Percentiles rank a stretch among this genome's conserved stretches.
Evolutionary conservation across 129 eudicot species (phyloP).

Genomic region (Deinandra increscens): DNA sequence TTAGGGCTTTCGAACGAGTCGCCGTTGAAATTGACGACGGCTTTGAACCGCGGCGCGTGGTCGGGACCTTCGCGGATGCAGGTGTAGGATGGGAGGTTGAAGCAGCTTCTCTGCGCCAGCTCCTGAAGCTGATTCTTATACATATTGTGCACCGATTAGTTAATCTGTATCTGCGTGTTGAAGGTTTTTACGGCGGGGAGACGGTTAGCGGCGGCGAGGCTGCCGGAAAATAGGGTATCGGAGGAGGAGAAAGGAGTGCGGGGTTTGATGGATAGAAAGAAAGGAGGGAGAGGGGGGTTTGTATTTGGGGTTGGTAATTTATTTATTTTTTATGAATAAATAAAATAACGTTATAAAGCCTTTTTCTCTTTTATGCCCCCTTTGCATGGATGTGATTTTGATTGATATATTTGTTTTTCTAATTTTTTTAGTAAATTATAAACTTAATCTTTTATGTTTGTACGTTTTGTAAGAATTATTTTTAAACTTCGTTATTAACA

Average conservation of each 20-base stretch:
- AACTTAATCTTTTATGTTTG: too few species aligned
- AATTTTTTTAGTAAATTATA: too few species aligned
- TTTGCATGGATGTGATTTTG: constrained; percentile 37
- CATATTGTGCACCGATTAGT: constrained; percentile 37
- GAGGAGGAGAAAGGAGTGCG: background rate
- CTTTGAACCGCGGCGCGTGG: constrained; percentile 83
- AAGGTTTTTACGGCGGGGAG: background rate
- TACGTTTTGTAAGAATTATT: too few species aligned
- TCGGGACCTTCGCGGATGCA: constrained; percentile 82
- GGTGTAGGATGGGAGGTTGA: constrained; percentile 73
- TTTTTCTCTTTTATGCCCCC: background rate
- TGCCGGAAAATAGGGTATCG: constrained; percentile 21
- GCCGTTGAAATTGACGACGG: constrained; percentile 68
- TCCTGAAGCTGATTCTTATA: constrained; percentile 90
- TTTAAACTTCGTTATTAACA: too few species aligned
- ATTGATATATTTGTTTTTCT: background rate
- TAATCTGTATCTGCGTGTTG: background rate
- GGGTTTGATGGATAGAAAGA: background rate
- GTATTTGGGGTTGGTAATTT: constrained; percentile 20
- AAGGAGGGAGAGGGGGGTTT: background rate
- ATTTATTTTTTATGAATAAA: constrained; percentile 21
- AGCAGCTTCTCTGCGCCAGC: constrained; percentile 91
- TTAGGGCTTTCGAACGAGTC: constrained; percentile 63
- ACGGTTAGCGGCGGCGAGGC: background rate
- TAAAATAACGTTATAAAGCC: constrained; percentile 8